A percentile compares a stretch with the other conserved stretches of the same genome.
These are phyloP conservation scores for Hypoxylon subgilvum DNA, from an alignment of 495 filamentous ascomycete species.

Conservation along the genomic window DNA sequence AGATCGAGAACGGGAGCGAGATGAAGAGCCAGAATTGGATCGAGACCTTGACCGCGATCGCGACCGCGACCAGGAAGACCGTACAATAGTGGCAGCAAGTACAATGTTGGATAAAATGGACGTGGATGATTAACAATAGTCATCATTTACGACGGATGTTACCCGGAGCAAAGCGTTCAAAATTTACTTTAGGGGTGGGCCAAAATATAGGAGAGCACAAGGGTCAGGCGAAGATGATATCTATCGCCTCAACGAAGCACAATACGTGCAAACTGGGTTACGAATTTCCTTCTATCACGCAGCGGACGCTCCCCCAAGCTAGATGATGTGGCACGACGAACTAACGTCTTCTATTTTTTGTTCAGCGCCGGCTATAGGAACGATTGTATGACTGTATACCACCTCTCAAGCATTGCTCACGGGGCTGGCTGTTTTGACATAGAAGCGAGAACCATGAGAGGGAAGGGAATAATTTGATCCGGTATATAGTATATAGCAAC, in stretches of 20 bases:
- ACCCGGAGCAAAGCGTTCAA: slow-evolving; percentile 5
- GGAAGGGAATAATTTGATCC: slow-evolving; percentile 9
- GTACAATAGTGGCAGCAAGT: slow-evolving; percentile 40
- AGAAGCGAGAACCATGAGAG: background rate
- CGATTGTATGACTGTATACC: slow-evolving; percentile 39
- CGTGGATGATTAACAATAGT: slow-evolving; percentile 35
- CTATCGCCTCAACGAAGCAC: slow-evolving; percentile 1
- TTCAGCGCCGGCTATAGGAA: slow-evolving; percentile 25
- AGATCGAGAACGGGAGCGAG: background rate
- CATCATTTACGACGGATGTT: slow-evolving; percentile 1
- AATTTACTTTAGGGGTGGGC: background rate
- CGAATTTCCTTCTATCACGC: slow-evolving; percentile 28
- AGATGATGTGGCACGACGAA: slow-evolving; percentile 25
- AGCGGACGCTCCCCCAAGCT: slow-evolving; percentile 12
- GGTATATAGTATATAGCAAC: slow-evolving; percentile 14
- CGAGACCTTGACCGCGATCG: slow-evolving; percentile 7
- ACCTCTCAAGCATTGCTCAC: slow-evolving; percentile 22
- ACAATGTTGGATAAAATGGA: slow-evolving; percentile 46
- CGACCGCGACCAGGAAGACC: slow-evolving; percentile 33
- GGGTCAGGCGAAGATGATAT: slow-evolving; percentile 5
- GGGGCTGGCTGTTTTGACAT: slow-evolving; percentile 15
- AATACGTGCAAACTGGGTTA: background rate
- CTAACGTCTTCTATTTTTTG: slow-evolving; percentile 20
- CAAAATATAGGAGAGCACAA: too few relatives aligned
- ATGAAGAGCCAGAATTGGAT: background rate